Base-by-base conservation (phyloP, 306 rosid genomes). In the Canavalia ensiformis region DNA sequence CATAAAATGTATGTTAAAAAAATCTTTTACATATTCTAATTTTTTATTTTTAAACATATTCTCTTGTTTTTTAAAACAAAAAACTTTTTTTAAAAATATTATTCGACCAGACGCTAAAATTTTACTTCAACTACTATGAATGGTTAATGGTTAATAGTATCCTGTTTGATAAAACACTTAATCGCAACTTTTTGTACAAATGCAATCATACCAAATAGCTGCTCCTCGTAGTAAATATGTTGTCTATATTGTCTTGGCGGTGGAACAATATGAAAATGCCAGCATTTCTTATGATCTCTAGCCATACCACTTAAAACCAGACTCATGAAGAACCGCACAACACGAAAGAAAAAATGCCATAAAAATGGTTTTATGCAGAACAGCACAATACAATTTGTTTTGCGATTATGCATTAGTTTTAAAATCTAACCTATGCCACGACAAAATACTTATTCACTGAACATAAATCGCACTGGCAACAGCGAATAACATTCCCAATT, bases 391-490 rank as follows among this genome's bases (percentile, higher is more conserved):
- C 80, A 78, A 12, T 51, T 55, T 72, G 80, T 45, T 79, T 65
- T 30, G 71, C 9, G 11, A 54, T 56, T 60, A 54, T 63, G 50
- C 80, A 37, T 72, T 8, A 35, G 79, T 78, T 73, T 59, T 25
- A 56, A 73, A 78, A 39, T 31, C 30, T 58, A 58, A 74, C 45
- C 82, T n/a, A 67, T 41, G 75, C 67, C 73, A 79, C 77, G 57
- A 58, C 76, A 65, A 62, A 35, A 50, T 35, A 76, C 64, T 79
- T 84, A 78, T 87, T 81, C 84, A 41, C 79, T 76, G 66, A 74
- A 84, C 81, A 80, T 46, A 7, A 72, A 80, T 78, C 47, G 70
- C 79, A 83, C 33, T 33, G 68, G 63, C 80, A 80, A 83, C 81
- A 51, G 63, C 18, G 78, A 51, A 46, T 80, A 69, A 33, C 28